A percentile compares a stretch with the other conserved stretches of the same genome.
Conservation (phyloP, 331 rosid genomes). For the Erythrophleum ivorense region DNA sequence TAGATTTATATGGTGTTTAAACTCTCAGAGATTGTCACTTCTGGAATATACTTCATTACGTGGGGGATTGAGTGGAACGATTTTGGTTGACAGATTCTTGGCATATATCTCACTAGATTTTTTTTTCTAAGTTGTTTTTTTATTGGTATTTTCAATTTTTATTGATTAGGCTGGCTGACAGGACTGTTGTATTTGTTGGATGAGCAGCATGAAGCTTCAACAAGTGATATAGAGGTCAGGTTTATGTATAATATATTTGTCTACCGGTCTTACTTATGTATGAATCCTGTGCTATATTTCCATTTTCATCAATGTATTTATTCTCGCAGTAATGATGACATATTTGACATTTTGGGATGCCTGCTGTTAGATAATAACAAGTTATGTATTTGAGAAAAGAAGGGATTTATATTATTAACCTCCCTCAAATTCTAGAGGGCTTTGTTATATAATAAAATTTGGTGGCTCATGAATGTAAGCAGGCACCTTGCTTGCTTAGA, state of each 20-base stretch:
- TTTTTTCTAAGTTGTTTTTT: slow-evolving; percentile 57
- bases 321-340: slow-evolving; percentile 3
- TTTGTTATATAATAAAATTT: slow-evolving; percentile 21
- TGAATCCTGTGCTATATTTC: background rate
- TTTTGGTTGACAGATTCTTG: slow-evolving; percentile 13
- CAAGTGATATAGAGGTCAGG: slow-evolving; percentile 73
- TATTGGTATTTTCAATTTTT: slow-evolving; percentile 55
- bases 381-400: background rate
- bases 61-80: slow-evolving; percentile 3
- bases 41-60: slow-evolving; percentile 4
- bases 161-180: slow-evolving; percentile 96
- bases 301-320: background rate
- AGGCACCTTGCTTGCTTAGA: slow-evolving; percentile 9
- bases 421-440: slow-evolving; percentile 15
- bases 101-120: slow-evolving; percentile 39
- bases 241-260: slow-evolving; percentile 37
- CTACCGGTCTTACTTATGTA: slow-evolving; percentile 27
- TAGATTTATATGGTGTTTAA: slow-evolving; percentile 9
- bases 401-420: background rate
- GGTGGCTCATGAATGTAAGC: slow-evolving; percentile 26
- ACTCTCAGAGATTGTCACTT: slow-evolving; percentile 31
- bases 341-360: slow-evolving; percentile 33
- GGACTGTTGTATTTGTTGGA: slow-evolving; percentile 86
- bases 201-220: slow-evolving; percentile 81
- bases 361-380: slow-evolving; percentile 16